phyloP scores from a whole-genome alignment of 208 protist genomes.

The Crithidia brevicula region DNA sequence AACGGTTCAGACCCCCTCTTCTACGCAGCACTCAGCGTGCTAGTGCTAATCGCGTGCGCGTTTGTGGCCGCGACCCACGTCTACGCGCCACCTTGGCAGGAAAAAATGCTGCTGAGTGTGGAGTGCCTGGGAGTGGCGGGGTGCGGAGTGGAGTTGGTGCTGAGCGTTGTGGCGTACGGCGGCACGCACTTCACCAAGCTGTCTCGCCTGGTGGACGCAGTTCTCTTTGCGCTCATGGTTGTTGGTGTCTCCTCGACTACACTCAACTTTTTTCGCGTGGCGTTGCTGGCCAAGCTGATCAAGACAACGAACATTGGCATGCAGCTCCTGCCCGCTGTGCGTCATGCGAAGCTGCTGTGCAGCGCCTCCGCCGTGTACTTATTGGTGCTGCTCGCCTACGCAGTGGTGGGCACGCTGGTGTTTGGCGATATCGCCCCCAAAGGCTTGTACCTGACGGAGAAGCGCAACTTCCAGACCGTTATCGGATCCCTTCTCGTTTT shows the following conservation, averaged over 20 bases:
- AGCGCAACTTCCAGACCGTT: constrained; percentile 66
- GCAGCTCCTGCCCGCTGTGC: constrained; percentile 32
- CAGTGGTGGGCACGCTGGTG: constrained; percentile 47
- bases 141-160: constrained; percentile 38
- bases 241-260: constrained; percentile 17
- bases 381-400: constrained; percentile 51
- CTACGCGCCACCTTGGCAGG: constrained; percentile 21
- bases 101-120: constrained; percentile 33
- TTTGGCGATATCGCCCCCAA: constrained; percentile 46
- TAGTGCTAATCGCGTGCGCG: constrained; percentile 34
- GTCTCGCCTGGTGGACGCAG: constrained; percentile 36
- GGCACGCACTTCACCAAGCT: constrained; percentile 18
- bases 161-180: constrained; percentile 49
- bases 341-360: constrained; percentile 16
- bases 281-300: constrained; percentile 46
- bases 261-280: constrained; percentile 42
- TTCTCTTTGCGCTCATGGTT: constrained; percentile 41
- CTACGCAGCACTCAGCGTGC: constrained; percentile 2
- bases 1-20: constrained; percentile 14
- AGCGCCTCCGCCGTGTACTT: constrained; percentile 40
- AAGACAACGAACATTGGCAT: constrained; percentile 27
- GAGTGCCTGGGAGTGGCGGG: constrained; percentile 38
- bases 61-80: constrained; percentile 38
- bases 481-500: constrained; percentile 55
- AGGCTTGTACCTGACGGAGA: constrained; percentile 37